These are phyloP conservation scores for Pascua guehoae DNA, from an alignment of 1,284 basidiomycete genomes.

Conservation along the genomic window DNA sequence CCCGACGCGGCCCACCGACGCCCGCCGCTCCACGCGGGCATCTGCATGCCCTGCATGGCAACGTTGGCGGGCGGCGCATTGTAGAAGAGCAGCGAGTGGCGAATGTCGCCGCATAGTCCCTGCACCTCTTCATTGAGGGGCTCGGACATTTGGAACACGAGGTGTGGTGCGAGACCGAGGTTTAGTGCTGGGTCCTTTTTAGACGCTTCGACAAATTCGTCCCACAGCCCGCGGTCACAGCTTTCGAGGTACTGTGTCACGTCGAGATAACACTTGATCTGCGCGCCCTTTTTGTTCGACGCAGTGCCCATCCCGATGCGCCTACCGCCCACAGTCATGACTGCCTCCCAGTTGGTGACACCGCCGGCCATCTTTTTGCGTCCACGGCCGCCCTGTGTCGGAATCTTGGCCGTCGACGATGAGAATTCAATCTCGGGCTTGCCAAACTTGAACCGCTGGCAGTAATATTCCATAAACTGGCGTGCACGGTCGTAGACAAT, in stretches of 20 bases:
- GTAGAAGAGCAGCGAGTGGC: constrained; percentile 55
- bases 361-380: constrained; percentile 29
- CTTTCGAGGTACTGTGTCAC: constrained; percentile 79
- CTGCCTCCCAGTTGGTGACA: constrained; percentile 65
- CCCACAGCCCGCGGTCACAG: constrained; percentile 78
- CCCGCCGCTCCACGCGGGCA: constrained; percentile 29
- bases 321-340: constrained; percentile 74
- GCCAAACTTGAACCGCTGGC: constrained; percentile 72
- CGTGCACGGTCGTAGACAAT: constrained; percentile 74
- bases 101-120: constrained; percentile 67
- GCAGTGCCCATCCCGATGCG: constrained; percentile 75
- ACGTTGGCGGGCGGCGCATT: constrained; percentile 39
- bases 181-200: constrained; percentile 40
- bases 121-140: constrained; percentile 69
- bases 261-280: constrained; percentile 76
- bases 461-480: constrained; percentile 94
- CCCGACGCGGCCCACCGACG: constrained; percentile 25
- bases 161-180: constrained; percentile 63
- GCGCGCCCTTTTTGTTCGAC: constrained; percentile 69
- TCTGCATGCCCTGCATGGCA: constrained; percentile 23
- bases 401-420: constrained; percentile 19
- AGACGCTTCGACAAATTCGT: constrained; percentile 55
- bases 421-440: constrained; percentile 71
- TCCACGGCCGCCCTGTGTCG: neutral
- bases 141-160: constrained; percentile 68